These are phyloP conservation scores for Candida chauliodis DNA, from an alignment of 805 yeast species.

Conservation along the genomic window DNA sequence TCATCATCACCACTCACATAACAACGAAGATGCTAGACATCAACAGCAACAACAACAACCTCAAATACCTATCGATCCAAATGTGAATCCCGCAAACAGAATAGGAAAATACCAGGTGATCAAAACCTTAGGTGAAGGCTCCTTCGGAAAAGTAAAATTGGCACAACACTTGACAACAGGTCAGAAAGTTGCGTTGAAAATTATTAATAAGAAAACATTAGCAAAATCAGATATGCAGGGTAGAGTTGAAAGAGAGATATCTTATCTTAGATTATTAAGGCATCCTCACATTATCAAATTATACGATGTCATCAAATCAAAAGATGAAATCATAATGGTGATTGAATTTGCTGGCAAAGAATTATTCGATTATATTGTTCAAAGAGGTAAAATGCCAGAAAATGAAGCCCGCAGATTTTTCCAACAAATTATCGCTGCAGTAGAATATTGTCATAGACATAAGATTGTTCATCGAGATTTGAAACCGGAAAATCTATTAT, in stretches of 20 bases:
- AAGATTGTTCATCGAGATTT: slow-evolving; percentile 95
- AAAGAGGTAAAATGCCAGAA: slow-evolving; percentile 89
- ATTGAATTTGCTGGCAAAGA: slow-evolving; percentile 97
- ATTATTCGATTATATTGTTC: slow-evolving; percentile 91
- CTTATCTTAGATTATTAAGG: slow-evolving; percentile 79
- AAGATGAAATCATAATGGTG: slow-evolving; percentile 95
- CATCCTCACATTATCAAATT: slow-evolving; percentile 96
- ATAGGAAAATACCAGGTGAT: slow-evolving; percentile 93
- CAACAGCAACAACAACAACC: slow-evolving; percentile 11
- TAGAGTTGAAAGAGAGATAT: slow-evolving; percentile 89
- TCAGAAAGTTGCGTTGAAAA: slow-evolving; percentile 87
- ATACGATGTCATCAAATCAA: slow-evolving; percentile 91
- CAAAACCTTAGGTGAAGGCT: slow-evolving; percentile 92
- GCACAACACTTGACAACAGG: slow-evolving; percentile 90
- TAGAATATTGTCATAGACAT: slow-evolving; percentile 93
- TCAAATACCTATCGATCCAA: slow-evolving; percentile 19
- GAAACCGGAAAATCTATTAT: slow-evolving; percentile 88
- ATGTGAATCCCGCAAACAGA: slow-evolving; percentile 38
- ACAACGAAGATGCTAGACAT: slow-evolving; percentile 10
- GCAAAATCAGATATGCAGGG: slow-evolving; percentile 98
- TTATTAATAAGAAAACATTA: slow-evolving; percentile 85
- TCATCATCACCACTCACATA: slow-evolving; percentile 13
- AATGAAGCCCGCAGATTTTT: slow-evolving; percentile 88
- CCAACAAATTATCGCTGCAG: slow-evolving; percentile 95
- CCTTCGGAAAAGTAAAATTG: slow-evolving; percentile 92